A percentile compares a stretch with the other conserved stretches of the same genome.
Conservation (phyloP, 495 filamentous ascomycete genomes). For the Penicillium waksmanii region DNA sequence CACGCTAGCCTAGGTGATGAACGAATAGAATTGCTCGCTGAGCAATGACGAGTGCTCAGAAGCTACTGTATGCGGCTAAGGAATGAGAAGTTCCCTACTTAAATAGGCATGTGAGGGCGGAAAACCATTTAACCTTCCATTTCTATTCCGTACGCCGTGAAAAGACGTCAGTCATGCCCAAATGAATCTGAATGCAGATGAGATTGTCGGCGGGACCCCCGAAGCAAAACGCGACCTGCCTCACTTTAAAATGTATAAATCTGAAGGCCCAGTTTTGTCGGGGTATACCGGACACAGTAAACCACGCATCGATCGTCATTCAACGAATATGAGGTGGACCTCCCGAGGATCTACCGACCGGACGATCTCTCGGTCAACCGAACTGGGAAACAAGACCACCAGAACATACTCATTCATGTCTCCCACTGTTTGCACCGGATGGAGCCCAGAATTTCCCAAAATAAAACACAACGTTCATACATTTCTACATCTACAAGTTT, state of each 20-base stretch:
- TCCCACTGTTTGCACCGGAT: not conserved
- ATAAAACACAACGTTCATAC: not conserved
- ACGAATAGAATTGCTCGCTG: not conserved
- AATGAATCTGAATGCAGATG: not conserved
- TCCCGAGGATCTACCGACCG: constrained; percentile 26
- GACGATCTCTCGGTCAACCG: constrained; percentile 25
- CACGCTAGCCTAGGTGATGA: not conserved
- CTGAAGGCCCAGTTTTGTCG: constrained; percentile 7
- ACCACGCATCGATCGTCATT: constrained; percentile 15
- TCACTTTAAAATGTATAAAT: not conserved
- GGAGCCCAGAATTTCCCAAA: not conserved
- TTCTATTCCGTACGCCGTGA: not conserved
- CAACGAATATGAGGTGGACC: constrained; percentile 8
- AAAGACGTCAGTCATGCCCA: not conserved
- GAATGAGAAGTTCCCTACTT: not conserved
- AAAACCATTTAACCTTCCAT: no score
- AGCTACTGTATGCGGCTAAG: not conserved
- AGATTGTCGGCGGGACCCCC: not conserved
- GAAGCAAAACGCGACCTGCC: not conserved
- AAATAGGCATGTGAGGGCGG: not conserved
- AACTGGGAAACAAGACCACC: constrained; percentile 19
- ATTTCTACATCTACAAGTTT: not conserved
- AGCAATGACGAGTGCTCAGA: not conserved
- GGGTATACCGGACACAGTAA: constrained; percentile 7
- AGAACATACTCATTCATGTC: not conserved